Percentiles rank a stretch among this genome's conserved stretches.
Evolutionary conservation across 106 monocot species (phyloP).

Genomic region (Apostasia shenzhenica): DNA sequence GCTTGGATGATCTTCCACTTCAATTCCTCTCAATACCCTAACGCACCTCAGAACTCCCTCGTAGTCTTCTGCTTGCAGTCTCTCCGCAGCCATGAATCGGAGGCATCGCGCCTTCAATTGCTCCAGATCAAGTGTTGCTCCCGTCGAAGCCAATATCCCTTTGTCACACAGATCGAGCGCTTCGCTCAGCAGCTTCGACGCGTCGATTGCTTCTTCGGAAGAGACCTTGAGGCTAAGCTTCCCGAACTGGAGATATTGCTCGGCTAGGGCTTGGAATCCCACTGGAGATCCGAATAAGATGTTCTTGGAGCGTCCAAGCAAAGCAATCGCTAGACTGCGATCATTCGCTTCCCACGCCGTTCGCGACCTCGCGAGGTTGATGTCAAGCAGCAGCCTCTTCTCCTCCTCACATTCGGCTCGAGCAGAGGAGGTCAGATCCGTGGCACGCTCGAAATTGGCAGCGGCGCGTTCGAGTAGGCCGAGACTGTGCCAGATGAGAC

Average conservation of each 20-base stretch:
- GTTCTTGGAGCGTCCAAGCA: constrained; percentile 68
- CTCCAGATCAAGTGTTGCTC: constrained; percentile 26
- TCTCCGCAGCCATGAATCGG: constrained; percentile 77
- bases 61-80: constrained; percentile 69
- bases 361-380: constrained; percentile 65
- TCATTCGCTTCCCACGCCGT: constrained; percentile 68
- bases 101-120: constrained; percentile 46
- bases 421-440: constrained; percentile 38
- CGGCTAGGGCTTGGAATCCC: constrained; percentile 43
- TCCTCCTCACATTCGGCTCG: constrained; percentile 39
- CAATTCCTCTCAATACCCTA: constrained; percentile 34
- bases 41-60: constrained; percentile 72
- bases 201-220: constrained; percentile 11
- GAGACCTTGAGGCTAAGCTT: constrained; percentile 28
- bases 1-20: constrained; percentile 57
- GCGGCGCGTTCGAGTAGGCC: constrained; percentile 45
- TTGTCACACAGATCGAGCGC: constrained; percentile 86
- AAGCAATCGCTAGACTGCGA: constrained; percentile 50
- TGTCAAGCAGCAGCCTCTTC: constrained; percentile 43
- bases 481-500: constrained; percentile 56
- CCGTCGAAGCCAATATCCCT: constrained; percentile 22
- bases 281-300: constrained; percentile 26
- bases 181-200: constrained; percentile 54
- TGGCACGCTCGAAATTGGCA: constrained; percentile 68
- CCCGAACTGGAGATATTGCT: constrained; percentile 67